A percentile compares a stretch with the other conserved stretches of the same genome.
Evolutionary conservation across 805 yeast genomes (phyloP).

Genomic region (Metschnikowia peoriensis): DNA sequence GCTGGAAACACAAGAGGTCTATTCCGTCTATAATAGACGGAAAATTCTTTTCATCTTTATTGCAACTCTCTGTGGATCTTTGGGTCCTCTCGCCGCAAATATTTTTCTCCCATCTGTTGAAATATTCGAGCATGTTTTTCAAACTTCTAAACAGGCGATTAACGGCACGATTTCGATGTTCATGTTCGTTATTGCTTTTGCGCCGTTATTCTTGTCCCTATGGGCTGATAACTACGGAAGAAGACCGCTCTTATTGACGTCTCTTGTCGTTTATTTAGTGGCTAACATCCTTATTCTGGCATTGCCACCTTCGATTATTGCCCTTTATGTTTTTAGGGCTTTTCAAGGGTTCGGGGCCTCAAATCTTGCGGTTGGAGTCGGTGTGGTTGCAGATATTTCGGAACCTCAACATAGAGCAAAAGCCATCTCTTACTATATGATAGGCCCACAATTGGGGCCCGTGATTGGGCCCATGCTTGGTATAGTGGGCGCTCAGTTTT

Average conservation of each 20-base stretch:
- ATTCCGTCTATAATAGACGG: slow-evolving; percentile 9
- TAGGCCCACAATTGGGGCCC: slow-evolving; percentile 42
- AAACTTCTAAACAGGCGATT: slow-evolving; percentile 41
- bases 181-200: slow-evolving; percentile 54
- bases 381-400: slow-evolving; percentile 33
- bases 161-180: slow-evolving; percentile 58
- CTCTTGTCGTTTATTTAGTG: slow-evolving; percentile 25
- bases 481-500: slow-evolving; percentile 23
- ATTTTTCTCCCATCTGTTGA: slow-evolving; percentile 57
- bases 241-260: slow-evolving; percentile 27
- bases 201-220: slow-evolving; percentile 56
- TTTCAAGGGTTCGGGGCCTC: slow-evolving; percentile 41
- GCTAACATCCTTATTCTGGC: slow-evolving; percentile 31
- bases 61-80: slow-evolving; percentile 48
- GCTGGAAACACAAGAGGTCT: slow-evolving; percentile 1
- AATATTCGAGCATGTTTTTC: slow-evolving; percentile 38
- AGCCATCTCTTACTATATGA: slow-evolving; percentile 34
- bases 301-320: slow-evolving; percentile 30
- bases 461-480: slow-evolving; percentile 37
- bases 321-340: slow-evolving; percentile 29
- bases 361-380: slow-evolving; percentile 36
- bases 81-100: slow-evolving; percentile 59
- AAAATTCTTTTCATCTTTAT: slow-evolving; percentile 33
- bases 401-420: slow-evolving; percentile 31
- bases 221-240: slow-evolving; percentile 55